Evolutionary conservation across 129 eudicot genomes (phyloP).

Genomic region (Flaveria ramosissima): DNA sequence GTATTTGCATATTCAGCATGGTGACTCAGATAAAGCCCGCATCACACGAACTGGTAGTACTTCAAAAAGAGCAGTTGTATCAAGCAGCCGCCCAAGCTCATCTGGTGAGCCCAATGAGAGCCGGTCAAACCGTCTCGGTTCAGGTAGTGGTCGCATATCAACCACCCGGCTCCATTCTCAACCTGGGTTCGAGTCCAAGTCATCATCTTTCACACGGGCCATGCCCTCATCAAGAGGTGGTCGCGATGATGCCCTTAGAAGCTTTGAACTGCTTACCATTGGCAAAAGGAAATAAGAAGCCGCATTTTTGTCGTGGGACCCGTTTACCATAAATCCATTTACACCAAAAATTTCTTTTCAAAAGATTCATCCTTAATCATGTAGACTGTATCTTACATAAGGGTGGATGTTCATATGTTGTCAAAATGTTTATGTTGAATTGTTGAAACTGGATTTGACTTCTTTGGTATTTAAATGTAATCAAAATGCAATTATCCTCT

Average conservation of each 20-base stretch:
- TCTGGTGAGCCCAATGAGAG: constrained; percentile 70
- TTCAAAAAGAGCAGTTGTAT: constrained; percentile 65
- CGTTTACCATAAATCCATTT: not conserved
- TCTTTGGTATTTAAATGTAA: constrained; percentile 4
- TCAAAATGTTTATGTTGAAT: constrained; percentile 14
- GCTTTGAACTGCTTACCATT: constrained; percentile 87
- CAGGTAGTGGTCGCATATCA: constrained; percentile 68
- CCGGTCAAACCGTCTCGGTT: constrained; percentile 56
- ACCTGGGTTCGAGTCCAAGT: constrained; percentile 86
- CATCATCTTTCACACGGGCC: constrained; percentile 72
- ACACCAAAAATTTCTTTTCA: constrained; percentile 1
- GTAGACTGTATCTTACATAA: not conserved
- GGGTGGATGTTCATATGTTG: constrained; percentile 20
- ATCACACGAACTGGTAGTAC: constrained; percentile 57
- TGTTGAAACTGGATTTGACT: not conserved
- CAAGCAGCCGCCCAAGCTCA: constrained; percentile 88
- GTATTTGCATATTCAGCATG: constrained; percentile 46
- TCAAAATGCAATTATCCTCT: not conserved
- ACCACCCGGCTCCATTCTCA: constrained; percentile 80
- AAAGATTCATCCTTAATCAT: not conserved
- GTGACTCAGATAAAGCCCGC: constrained; percentile 71
- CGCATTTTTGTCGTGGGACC: not conserved
- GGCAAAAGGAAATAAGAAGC: constrained; percentile 64
- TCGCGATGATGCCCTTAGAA: constrained; percentile 77
- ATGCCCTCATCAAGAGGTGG: constrained; percentile 52